Percentiles rank a stretch among this genome's conserved stretches.
Conservation (phyloP, 169 alveolate species). For the Cryptosporidium ryanae region DNA sequence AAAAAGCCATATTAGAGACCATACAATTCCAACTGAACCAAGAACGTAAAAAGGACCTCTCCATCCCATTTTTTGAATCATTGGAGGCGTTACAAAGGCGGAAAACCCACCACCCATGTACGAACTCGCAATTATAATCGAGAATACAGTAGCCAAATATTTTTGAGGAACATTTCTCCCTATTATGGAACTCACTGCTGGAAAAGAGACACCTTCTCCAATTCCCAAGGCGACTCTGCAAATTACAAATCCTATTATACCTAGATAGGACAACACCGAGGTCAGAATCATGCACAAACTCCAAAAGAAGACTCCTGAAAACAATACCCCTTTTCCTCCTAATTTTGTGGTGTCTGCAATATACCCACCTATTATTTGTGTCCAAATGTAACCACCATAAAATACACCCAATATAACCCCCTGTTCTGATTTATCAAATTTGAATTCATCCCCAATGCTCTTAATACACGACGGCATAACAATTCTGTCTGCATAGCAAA, state of each 20-base stretch:
- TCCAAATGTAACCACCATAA: conserved; percentile 71
- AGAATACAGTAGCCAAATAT: conserved; percentile 44
- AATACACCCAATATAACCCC: conserved; percentile 64
- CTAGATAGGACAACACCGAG: conserved; percentile 13
- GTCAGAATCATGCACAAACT: conserved; percentile 60
- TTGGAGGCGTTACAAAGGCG: conserved; percentile 70
- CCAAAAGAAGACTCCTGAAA: conserved; percentile 65
- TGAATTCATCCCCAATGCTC: conserved; percentile 47
- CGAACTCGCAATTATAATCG: conserved; percentile 64
- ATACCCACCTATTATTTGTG: conserved; percentile 69
- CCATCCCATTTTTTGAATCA: conserved; percentile 52
- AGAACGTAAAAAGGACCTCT: conserved; percentile 63
- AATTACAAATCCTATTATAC: conserved; percentile 40
- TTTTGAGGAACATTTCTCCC: conserved; percentile 46
- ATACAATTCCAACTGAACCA: conserved; percentile 45
- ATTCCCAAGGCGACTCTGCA: conserved; percentile 53
- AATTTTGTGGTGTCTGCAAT: conserved; percentile 37
- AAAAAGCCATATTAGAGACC: conserved; percentile 71
- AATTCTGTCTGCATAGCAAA: conserved; percentile 72
- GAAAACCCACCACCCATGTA: conserved; percentile 69
- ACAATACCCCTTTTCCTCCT: conserved; percentile 70
- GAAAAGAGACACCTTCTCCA: conserved; percentile 73
- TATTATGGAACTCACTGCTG: conserved; percentile 65
- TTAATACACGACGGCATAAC: conserved; percentile 71
- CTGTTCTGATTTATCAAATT: conserved; percentile 56